Base-by-base conservation (phyloP, 169 alveolate species). In the Cryptosporidium felis region DNA sequence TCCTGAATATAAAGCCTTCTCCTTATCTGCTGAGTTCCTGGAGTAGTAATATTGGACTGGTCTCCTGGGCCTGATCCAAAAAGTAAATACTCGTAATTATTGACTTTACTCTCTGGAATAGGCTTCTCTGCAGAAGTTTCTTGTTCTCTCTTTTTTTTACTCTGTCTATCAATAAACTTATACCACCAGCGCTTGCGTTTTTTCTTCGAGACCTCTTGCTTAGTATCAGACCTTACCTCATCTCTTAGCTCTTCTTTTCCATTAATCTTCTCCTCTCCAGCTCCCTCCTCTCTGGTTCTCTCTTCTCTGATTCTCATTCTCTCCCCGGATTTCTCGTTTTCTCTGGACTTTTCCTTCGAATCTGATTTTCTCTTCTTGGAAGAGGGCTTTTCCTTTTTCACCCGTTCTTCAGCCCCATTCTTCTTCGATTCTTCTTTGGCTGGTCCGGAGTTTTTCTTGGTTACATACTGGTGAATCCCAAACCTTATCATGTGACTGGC, bases 401-500 rank as follows among this genome's bases (percentile, higher is more conserved):
- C n/a, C n/a, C n/a, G n/a, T 0, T 61, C 53, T 1, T n/a, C 14
- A 12, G 18, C 28, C 1, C 28, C 80, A n/a, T 5, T 42, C 0
- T 42, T 45, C 40, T 63, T 14, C 4, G 9, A n/a, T 56, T 51
- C 23, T 51, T 56, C 30, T 16, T 6, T 8, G 8, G 3, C 28
- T 18, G 9, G 3, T 63, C 46, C 32, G 5, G 44, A 18, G 21
- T 44, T 44, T 6, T 38, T 74, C 61, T 14, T 74, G 26, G 5
- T 51, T 5, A 12, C 40, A 53, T 74, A 56, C 6, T 74, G 67
- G 12, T 74, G 47, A 56, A 74, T 49, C 0, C 85, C 85, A 36
- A 74, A 74, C 41, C 85, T 74, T 36, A 58, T 58, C 18, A 36
- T 14, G 32, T 53, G 51, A 34, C 85, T 74, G 34, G 67, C 42